Evolutionary conservation across 2,329 filamentous ascomycete genomes (phyloP).

Genomic region (Fusarium sp.): DNA sequence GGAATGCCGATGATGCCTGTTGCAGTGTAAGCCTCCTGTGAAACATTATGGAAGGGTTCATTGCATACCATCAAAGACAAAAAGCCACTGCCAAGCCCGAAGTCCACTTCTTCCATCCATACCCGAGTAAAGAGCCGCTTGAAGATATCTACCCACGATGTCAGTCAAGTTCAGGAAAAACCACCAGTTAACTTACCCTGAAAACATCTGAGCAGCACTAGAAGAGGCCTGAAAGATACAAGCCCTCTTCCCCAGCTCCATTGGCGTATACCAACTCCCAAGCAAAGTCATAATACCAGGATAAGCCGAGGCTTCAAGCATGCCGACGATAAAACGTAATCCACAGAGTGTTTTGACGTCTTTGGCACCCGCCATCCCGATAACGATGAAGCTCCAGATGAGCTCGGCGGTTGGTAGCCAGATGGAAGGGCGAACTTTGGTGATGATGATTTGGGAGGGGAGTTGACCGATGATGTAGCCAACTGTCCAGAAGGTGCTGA

Average conservation of each 20-base stretch:
- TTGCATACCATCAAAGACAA: constrained; percentile 55
- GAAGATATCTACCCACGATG: constrained; percentile 47
- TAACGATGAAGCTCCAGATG: constrained; percentile 44
- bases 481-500: constrained; percentile 64
- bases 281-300: constrained; percentile 51
- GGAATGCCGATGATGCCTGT: constrained; percentile 46
- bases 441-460: constrained; percentile 52
- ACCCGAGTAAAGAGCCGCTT: constrained; percentile 54
- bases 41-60: too few species aligned
- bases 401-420: constrained; percentile 53
- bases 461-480: constrained; percentile 65
- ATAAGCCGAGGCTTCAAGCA: constrained; percentile 50
- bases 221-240: constrained; percentile 55
- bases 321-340: constrained; percentile 56
- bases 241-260: constrained; percentile 54
- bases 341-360: constrained; percentile 50
- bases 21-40: too few species aligned
- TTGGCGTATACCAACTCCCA: constrained; percentile 54
- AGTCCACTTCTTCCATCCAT: constrained; percentile 53
- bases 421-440: constrained; percentile 50
- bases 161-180: neutral
- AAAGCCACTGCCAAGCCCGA: constrained; percentile 59
- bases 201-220: constrained; percentile 55
- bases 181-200: constrained; percentile 35
- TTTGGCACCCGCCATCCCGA: constrained; percentile 51